Evolutionary conservation across 768 basidiomycete genomes (phyloP).

Genomic region (Porphyrellus cyaneotinctus): DNA sequence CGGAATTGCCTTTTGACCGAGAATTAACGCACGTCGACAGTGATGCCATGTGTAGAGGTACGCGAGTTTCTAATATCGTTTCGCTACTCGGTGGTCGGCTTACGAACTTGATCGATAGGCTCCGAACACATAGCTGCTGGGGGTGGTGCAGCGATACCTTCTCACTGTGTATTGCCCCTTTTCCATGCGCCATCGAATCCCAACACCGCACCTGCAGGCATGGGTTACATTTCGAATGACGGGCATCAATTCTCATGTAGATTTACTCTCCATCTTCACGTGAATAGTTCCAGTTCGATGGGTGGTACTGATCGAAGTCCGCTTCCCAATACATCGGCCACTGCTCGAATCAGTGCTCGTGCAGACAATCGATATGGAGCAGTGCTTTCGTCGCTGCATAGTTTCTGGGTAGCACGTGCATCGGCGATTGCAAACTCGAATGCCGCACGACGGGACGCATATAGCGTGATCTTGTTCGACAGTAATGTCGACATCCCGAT

Average conservation of each 20-base stretch:
- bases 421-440: constrained; percentile 30
- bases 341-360: constrained; percentile 33
- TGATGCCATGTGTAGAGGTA: constrained; percentile 51
- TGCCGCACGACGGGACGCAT: constrained; percentile 45
- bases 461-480: constrained; percentile 51
- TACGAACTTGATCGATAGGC: constrained; percentile 32
- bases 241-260: constrained; percentile 50
- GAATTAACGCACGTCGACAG: constrained; percentile 21
- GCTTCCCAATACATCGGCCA: constrained; percentile 40
- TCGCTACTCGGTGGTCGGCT: neutral
- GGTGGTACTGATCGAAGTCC: constrained; percentile 38
- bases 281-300: constrained; percentile 52
- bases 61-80: neutral
- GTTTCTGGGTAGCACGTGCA: constrained; percentile 54
- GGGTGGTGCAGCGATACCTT: constrained; percentile 41
- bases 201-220: constrained; percentile 24
- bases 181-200: constrained; percentile 43
- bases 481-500: constrained; percentile 20
- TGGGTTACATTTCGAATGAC: constrained; percentile 51
- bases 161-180: constrained; percentile 50
- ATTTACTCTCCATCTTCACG: neutral
- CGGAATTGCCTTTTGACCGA: neutral
- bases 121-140: constrained; percentile 44
- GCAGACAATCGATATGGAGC: constrained; percentile 53
- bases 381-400: constrained; percentile 51